phyloP scores from a whole-genome alignment of 1,139 yeast genomes.

The Suhomyces panamericanus region DNA sequence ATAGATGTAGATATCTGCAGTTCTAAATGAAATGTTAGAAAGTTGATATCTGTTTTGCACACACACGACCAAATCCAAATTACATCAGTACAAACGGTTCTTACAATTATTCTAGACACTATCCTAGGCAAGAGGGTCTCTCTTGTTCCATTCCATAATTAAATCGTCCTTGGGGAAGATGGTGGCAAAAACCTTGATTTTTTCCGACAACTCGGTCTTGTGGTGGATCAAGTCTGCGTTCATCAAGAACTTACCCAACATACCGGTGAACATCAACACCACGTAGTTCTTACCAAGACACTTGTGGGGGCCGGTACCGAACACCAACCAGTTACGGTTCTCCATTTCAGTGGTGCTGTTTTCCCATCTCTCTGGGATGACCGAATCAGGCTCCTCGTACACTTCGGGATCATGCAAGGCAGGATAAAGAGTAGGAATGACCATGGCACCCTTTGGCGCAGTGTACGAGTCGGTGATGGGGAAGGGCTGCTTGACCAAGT shows the following conservation, averaged over 20 bases:
- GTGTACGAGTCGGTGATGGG: conserved; percentile 82
- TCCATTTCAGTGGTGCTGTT: conserved; percentile 50
- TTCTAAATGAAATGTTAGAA: no score
- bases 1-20: no score
- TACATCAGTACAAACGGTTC: no score
- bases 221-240: conserved; percentile 78
- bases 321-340: conserved; percentile 90
- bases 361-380: conserved; percentile 94
- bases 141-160: conserved; percentile 66
- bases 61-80: not conserved
- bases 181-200: conserved; percentile 94
- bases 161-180: conserved; percentile 97
- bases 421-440: conserved; percentile 92
- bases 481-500: conserved; percentile 81
- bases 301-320: conserved; percentile 95
- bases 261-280: conserved; percentile 80
- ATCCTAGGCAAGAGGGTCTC: conserved; percentile 46
- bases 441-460: conserved; percentile 96
- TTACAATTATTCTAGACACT: not conserved
- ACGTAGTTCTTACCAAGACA: conserved; percentile 95
- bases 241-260: conserved; percentile 87
- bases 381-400: conserved; percentile 89
- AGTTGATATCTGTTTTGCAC: not conserved
- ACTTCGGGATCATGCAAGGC: conserved; percentile 97
- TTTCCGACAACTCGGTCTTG: conserved; percentile 80